Conservation (phyloP, 2,329 filamentous ascomycete species). For the Cryphonectria parasitica region DNA sequence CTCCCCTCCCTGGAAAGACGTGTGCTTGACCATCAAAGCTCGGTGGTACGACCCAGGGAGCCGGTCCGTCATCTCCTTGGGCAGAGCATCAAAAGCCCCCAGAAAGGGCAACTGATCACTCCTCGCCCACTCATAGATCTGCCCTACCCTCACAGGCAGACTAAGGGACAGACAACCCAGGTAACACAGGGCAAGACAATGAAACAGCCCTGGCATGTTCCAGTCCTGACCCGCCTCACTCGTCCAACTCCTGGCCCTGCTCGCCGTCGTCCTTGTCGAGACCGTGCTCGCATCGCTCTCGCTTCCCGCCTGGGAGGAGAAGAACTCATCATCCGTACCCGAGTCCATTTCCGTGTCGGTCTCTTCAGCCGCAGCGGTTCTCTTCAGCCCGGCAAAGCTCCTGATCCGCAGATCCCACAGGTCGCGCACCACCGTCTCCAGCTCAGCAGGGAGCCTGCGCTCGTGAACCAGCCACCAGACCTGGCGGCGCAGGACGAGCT, state of each 20-base stretch:
- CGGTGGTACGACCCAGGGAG: slow-evolving; percentile 65
- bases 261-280: slow-evolving; percentile 38
- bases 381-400: slow-evolving; percentile 57
- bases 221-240: slow-evolving; percentile 51
- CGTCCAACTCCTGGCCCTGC: slow-evolving; percentile 48
- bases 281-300: slow-evolving; percentile 35
- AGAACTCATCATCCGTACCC: slow-evolving; percentile 48
- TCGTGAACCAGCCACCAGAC: slow-evolving; percentile 71
- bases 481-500: slow-evolving; percentile 84
- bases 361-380: slow-evolving; percentile 39
- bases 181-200: slow-evolving; percentile 80
- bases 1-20: slow-evolving; percentile 53
- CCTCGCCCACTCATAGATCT: slow-evolving; percentile 71
- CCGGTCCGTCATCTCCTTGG: slow-evolving; percentile 64
- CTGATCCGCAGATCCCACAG: slow-evolving; percentile 77
- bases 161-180: slow-evolving; percentile 75
- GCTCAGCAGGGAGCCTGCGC: slow-evolving; percentile 69
- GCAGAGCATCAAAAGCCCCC: slow-evolving; percentile 56
- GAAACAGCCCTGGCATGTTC: slow-evolving; percentile 69
- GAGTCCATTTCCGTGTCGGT: slow-evolving; percentile 37
- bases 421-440: slow-evolving; percentile 80
- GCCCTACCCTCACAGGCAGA: slow-evolving; percentile 74
- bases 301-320: slow-evolving; percentile 61
- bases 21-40: slow-evolving; percentile 57
- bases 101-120: slow-evolving; percentile 73